Percentiles rank a stretch among this genome's conserved stretches.
phyloP scores from a whole-genome alignment of 768 basidiomycete genomes.

The Russula sp. region DNA sequence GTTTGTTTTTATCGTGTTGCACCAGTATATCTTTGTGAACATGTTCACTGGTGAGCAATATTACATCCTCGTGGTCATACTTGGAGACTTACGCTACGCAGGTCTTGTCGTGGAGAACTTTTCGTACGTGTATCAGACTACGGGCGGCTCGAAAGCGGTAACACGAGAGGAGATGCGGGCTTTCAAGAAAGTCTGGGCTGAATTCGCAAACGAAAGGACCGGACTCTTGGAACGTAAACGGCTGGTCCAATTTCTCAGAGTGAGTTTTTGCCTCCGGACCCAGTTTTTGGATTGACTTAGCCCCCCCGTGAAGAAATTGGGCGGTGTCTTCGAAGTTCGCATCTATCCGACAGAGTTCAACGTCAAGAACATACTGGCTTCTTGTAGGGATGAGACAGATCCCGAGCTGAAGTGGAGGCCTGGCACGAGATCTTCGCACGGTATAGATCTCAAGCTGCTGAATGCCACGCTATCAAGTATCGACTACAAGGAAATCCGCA shows the following conservation, averaged over 20 bases:
- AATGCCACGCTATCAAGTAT: conserved; percentile 51
- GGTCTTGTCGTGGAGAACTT: conserved; percentile 95
- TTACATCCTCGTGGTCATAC: background rate
- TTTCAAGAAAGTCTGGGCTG: conserved; percentile 93
- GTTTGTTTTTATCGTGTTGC: background rate
- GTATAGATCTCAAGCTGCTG: conserved; percentile 59
- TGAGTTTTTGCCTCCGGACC: conserved; percentile 35
- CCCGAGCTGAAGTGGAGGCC: conserved; percentile 28
- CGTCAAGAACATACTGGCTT: conserved; percentile 49
- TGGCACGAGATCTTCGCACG: conserved; percentile 35
- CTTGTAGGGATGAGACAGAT: conserved; percentile 36
- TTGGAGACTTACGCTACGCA: conserved; percentile 21
- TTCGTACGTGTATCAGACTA: conserved; percentile 88
- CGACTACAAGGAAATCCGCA: conserved; percentile 55
- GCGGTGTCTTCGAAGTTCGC: conserved; percentile 81
- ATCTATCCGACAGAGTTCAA: conserved; percentile 72
- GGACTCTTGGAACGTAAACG: conserved; percentile 65
- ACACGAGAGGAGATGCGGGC: conserved; percentile 87
- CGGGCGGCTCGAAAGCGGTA: conserved; percentile 72
- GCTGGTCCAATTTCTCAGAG: conserved; percentile 76
- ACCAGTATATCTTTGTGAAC: conserved; percentile 90
- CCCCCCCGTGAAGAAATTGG: conserved; percentile 50
- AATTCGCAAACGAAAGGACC: conserved; percentile 70
- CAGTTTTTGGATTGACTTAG: background rate
- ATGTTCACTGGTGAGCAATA: conserved; percentile 73